Evolutionary conservation across 352 stramenopile genomes (phyloP).

Genomic region (Globisporangium iwayamae): DNA sequence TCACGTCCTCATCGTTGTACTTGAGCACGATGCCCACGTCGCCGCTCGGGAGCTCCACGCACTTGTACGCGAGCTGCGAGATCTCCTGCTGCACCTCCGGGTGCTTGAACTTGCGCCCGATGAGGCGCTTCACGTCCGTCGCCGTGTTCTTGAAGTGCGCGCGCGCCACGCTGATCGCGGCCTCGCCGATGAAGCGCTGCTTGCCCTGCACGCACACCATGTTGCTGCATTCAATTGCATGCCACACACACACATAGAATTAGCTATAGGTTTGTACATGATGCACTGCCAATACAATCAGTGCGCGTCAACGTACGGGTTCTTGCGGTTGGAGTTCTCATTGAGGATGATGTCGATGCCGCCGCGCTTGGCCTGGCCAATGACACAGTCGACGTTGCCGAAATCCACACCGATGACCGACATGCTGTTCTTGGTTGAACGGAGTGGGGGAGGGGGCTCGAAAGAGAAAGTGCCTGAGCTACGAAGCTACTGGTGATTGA

Average conservation of each 20-base stretch:
- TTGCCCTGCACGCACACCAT: conserved; percentile 87
- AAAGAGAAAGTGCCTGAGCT: too few relatives aligned
- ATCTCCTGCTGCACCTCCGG: conserved; percentile 96
- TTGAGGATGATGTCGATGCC: conserved; percentile 99
- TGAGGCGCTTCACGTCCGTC: conserved; percentile 95
- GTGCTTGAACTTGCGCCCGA: conserved; percentile 96
- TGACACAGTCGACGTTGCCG: conserved; percentile 94
- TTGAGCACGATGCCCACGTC: conserved; percentile 89
- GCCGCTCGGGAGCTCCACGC: conserved; percentile 82
- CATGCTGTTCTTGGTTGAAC: conserved; percentile 53
- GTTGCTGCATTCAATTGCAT: conserved; percentile 32
- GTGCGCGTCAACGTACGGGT: conserved; percentile 65
- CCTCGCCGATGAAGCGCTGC: conserved; percentile 93
- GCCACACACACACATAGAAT: background rate
- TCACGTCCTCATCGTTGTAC: conserved; percentile 90
- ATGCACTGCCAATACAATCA: background rate
- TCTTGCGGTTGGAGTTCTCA: conserved; percentile 98
- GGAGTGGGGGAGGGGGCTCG: conserved; percentile 10
- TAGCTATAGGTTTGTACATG: background rate
- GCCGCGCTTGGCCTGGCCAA: conserved; percentile 94
- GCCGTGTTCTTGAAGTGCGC: conserved; percentile 99
- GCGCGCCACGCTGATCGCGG: conserved; percentile 85
- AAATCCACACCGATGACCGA: conserved; percentile 98
- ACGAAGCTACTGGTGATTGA: background rate
- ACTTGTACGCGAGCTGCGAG: conserved; percentile 88